These are phyloP conservation scores for Fusarium hostae DNA, from an alignment of 2,329 filamentous ascomycete genomes.

Conservation along the genomic window DNA sequence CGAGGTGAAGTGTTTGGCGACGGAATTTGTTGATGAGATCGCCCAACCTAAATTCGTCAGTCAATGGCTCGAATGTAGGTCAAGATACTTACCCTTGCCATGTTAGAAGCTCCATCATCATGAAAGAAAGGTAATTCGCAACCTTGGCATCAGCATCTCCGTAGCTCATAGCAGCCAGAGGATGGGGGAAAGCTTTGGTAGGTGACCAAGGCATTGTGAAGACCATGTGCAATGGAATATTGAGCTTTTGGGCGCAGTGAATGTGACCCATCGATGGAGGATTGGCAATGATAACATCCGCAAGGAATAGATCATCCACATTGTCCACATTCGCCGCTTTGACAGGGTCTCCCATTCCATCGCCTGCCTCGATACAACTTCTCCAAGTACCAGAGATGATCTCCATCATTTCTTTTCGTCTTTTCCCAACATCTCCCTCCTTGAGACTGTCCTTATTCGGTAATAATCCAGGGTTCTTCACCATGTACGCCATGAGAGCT, in stretches of 20 bases:
- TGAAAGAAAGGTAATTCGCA: conserved; percentile 41
- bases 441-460: conserved; percentile 50
- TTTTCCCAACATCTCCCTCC: conserved; percentile 51
- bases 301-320: conserved; percentile 58
- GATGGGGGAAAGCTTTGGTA: conserved; percentile 55
- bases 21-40: conserved; percentile 79
- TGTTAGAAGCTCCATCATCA: conserved; percentile 75
- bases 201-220: conserved; percentile 78
- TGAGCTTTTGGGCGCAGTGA: conserved; percentile 61
- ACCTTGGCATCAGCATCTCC: conserved; percentile 38
- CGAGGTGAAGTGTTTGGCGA: conserved; percentile 68
- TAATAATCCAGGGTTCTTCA: conserved; percentile 53
- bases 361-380: conserved; percentile 52
- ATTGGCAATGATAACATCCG: conserved; percentile 65
- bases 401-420: conserved; percentile 51
- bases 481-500: conserved; percentile 58
- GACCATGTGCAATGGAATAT: conserved; percentile 62
- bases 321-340: conserved; percentile 44
- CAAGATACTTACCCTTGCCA: conserved; percentile 69
- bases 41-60: conserved; percentile 58
- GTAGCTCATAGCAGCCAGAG: conserved; percentile 52
- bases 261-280: conserved; percentile 64
- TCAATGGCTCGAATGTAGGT: not conserved
- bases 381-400: conserved; percentile 53
- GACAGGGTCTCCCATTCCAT: conserved; percentile 45